Evolutionary conservation across 192 early-diverging fungal species (phyloP).

Genomic region (Physocladia obscura): DNA sequence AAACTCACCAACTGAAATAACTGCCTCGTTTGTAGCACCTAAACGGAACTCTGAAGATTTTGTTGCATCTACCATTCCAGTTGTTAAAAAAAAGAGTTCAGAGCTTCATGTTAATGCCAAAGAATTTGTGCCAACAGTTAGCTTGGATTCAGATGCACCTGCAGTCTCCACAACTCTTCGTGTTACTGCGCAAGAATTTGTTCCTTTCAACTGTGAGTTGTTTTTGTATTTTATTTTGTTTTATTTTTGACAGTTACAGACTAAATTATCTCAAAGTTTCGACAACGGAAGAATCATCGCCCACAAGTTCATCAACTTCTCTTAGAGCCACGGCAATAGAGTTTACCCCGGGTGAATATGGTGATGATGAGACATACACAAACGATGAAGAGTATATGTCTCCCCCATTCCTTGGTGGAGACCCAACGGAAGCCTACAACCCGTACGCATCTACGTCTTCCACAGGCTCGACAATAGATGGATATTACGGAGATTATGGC

Average conservation of each 20-base stretch:
- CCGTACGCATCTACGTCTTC: too few species aligned
- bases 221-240: not conserved
- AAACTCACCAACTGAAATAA: not conserved
- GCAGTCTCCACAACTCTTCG: not conserved
- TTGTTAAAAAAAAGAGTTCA: not conserved
- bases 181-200: slow-evolving; percentile 17
- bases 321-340: slow-evolving; percentile 7
- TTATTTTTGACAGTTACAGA: too few species aligned
- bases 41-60: not conserved
- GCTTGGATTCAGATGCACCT: too few species aligned
- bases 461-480: too few species aligned
- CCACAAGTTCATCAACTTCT: not conserved
- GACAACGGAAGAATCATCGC: not conserved
- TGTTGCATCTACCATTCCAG: not conserved
- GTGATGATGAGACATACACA: too few species aligned
- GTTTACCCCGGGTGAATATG: not conserved
- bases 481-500: too few species aligned
- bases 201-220: slow-evolving; percentile 6
- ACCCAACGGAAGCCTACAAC: slow-evolving; percentile 8
- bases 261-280: too few species aligned
- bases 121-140: too few species aligned
- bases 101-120: too few species aligned
- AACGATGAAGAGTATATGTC: not conserved
- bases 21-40: not conserved
- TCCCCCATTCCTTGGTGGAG: slow-evolving; percentile 14